Evolutionary conservation across 2,329 filamentous ascomycete genomes (phyloP).

Genomic region (Pseudonectria buxi): DNA sequence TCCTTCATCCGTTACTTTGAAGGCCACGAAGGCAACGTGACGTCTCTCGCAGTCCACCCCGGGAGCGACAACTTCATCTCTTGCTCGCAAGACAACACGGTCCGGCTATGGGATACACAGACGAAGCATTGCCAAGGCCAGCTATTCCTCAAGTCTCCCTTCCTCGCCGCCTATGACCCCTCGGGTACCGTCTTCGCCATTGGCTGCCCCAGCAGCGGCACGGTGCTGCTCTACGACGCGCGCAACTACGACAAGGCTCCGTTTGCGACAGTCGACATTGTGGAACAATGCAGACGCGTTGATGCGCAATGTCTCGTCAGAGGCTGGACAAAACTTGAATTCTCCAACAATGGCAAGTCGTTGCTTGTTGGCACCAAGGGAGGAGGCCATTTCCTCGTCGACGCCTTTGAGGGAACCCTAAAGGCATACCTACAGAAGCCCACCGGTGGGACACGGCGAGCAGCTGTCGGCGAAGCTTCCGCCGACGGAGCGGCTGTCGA

Average conservation of each 20-base stretch:
- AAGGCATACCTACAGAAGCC: constrained; percentile 64
- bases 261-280: constrained; percentile 77
- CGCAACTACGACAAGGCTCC: constrained; percentile 91
- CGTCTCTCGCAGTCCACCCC: constrained; percentile 75
- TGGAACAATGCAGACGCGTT: constrained; percentile 44
- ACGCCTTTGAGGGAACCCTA: constrained; percentile 79
- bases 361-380: constrained; percentile 79
- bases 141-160: constrained; percentile 72
- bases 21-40: constrained; percentile 80
- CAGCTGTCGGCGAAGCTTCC: constrained; percentile 46
- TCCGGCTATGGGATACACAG: constrained; percentile 82
- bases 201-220: constrained; percentile 71
- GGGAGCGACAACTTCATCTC: constrained; percentile 88
- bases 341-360: constrained; percentile 90
- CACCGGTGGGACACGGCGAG: constrained; percentile 45
- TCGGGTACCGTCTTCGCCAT: constrained; percentile 89
- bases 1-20: constrained; percentile 94
- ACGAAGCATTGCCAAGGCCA: constrained; percentile 75
- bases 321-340: constrained; percentile 87
- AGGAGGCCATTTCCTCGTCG: constrained; percentile 82
- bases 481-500: constrained; percentile 37
- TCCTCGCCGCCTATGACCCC: constrained; percentile 84
- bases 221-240: constrained; percentile 83
- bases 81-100: constrained; percentile 82
- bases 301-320: constrained; percentile 53